Percentiles rank a stretch among this genome's conserved stretches.
phyloP scores from a whole-genome alignment of 345 rosid species.

The Eucalyptus guilfoylei region DNA sequence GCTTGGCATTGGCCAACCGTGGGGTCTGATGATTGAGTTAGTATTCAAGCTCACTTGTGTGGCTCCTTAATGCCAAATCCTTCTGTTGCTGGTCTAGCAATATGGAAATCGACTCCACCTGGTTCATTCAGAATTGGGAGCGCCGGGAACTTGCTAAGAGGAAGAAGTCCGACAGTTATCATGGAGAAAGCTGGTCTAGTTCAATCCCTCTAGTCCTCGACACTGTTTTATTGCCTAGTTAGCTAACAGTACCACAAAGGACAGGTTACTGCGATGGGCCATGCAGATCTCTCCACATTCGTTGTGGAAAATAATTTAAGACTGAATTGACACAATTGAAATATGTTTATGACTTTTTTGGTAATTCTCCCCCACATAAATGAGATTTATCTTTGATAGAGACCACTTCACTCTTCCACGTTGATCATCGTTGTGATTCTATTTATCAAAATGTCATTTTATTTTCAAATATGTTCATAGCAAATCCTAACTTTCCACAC shows the following conservation, averaged over 20 bases:
- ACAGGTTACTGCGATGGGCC: no score
- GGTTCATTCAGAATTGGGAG: not conserved
- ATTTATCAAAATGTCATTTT: no score
- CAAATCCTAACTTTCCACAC: no score
- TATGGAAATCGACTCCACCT: not conserved
- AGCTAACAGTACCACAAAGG: not conserved
- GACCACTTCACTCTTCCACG: not conserved
- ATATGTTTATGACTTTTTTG: no score
- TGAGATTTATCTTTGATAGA: not conserved
- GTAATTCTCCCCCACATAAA: no score
- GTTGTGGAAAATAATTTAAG: no score
- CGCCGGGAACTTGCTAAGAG: not conserved
- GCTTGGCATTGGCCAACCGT: not conserved
- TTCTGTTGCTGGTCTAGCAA: not conserved
- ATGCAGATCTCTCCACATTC: no score
- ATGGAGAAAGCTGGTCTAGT: not conserved
- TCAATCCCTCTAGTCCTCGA: not conserved
- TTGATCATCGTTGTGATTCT: no score
- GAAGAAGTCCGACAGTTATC: not conserved
- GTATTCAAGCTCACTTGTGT: not conserved
- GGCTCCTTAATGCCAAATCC: not conserved
- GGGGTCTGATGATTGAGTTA: not conserved
- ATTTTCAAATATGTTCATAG: no score
- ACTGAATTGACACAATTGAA: rapidly evolving
- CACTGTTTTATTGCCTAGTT: not conserved